These are phyloP conservation scores for Serendipita sp. DNA, from an alignment of 768 basidiomycete genomes.

Conservation along the genomic window DNA sequence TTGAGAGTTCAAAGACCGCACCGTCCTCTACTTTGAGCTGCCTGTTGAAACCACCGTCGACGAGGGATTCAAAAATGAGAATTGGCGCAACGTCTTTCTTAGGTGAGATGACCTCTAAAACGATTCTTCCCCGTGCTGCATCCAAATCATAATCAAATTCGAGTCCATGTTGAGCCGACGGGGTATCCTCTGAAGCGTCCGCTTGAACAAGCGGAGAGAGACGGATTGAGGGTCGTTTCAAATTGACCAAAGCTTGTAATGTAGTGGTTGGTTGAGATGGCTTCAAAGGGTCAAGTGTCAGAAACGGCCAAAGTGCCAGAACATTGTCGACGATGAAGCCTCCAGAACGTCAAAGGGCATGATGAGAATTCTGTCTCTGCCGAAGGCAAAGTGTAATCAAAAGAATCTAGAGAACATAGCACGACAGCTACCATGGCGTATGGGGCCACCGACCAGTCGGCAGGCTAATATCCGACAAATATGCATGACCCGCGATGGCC, in stretches of 20 bases:
- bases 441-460: no score
- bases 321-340: no score
- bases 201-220: conserved; percentile 43
- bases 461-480: no score
- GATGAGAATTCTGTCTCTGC: no score
- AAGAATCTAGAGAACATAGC: no score
- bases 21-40: conserved; percentile 60
- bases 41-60: conserved; percentile 73
- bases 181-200: conserved; percentile 28
- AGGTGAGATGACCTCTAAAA: conserved; percentile 58
- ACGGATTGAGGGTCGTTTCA: conserved; percentile 77
- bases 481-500: no score
- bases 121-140: conserved; percentile 67
- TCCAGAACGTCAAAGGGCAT: no score
- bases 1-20: conserved; percentile 62
- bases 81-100: conserved; percentile 27
- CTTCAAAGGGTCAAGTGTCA: conserved; percentile 23
- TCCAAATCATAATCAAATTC: conserved; percentile 92
- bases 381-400: no score
- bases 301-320: no score
- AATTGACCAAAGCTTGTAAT: conserved; percentile 84
- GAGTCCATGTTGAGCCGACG: conserved; percentile 44
- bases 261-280: conserved; percentile 77
- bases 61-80: conserved; percentile 32
- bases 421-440: no score